A percentile compares a stretch with the other conserved stretches of the same genome.
Conservation (phyloP, 169 alveolate genomes). For the Babesia divergens region DNA sequence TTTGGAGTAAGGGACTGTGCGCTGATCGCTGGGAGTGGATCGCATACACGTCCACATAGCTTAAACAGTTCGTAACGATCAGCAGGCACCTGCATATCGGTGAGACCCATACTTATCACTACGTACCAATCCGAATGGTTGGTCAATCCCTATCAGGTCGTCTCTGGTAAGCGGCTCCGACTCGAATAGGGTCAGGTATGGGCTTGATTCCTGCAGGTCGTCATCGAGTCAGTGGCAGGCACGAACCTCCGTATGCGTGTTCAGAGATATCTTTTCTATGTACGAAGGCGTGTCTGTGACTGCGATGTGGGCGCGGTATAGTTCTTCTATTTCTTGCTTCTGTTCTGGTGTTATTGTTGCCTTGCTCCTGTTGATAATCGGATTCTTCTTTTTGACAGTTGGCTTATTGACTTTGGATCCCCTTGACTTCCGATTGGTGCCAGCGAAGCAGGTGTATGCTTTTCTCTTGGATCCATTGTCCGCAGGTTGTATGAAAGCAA, state of each 20-base stretch:
- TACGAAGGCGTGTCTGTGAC: slow-evolving; percentile 56
- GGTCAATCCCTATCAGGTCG: slow-evolving; percentile 68
- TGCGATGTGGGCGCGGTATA: slow-evolving; percentile 41
- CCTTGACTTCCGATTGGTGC: background rate
- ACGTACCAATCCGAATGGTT: slow-evolving; percentile 72
- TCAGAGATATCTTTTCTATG: slow-evolving; percentile 36
- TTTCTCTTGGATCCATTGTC: background rate
- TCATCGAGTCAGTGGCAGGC: no score
- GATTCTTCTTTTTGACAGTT: slow-evolving; percentile 17
- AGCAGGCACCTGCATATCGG: slow-evolving; percentile 40
- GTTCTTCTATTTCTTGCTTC: slow-evolving; percentile 27
- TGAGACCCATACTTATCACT: background rate
- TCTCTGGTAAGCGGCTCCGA: slow-evolving; percentile 52
- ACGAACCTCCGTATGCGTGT: slow-evolving; percentile 34
- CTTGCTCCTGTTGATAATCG: slow-evolving; percentile 10
- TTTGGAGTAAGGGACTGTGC: slow-evolving; percentile 71
- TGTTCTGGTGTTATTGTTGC: slow-evolving; percentile 45
- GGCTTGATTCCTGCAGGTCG: slow-evolving; percentile 35
- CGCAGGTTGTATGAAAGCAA: background rate
- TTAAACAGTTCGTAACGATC: slow-evolving; percentile 72
- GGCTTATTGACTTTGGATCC: background rate
- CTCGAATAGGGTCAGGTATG: slow-evolving; percentile 49
- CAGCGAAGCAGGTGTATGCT: background rate
- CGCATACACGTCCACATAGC: slow-evolving; percentile 73
- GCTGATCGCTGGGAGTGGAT: slow-evolving; percentile 68